A percentile compares a stretch with the other conserved stretches of the same genome.
phyloP scores from a whole-genome alignment of 176 grass and related monocot species.

The Hordeum marinum region DNA sequence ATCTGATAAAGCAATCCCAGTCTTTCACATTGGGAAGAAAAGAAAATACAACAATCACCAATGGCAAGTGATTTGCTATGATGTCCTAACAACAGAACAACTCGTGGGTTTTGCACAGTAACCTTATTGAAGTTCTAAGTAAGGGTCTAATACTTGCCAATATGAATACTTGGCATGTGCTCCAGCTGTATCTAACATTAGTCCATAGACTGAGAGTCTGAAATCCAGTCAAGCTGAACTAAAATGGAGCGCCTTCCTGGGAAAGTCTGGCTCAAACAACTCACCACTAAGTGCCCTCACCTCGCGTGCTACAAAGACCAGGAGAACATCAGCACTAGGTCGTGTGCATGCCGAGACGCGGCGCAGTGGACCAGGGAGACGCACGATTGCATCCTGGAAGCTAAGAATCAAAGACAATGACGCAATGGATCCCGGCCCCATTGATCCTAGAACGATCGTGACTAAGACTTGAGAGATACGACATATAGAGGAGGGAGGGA shows the following conservation, averaged over 20 bases:
- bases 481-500: not conserved
- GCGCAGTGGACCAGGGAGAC: not conserved
- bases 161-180: not conserved
- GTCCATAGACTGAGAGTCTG: not conserved
- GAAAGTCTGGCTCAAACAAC: not conserved
- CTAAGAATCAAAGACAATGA: not conserved
- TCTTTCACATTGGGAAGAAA: not conserved
- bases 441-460: not conserved
- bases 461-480: not conserved
- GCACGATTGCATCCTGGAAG: not conserved
- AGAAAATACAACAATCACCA: not conserved
- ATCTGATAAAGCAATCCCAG: not conserved
- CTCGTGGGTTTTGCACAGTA: not conserved
- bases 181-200: not conserved
- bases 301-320: not conserved
- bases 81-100: not conserved
- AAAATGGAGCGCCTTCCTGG: not conserved
- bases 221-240: not conserved
- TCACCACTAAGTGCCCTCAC: not conserved
- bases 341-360: too few relatives aligned
- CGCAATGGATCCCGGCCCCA: not conserved
- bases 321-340: not conserved
- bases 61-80: not conserved
- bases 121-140: not conserved
- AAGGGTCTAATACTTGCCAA: not conserved